Base-by-base conservation (phyloP, 257 asterid genomes). In the Cruciata laevipes region DNA sequence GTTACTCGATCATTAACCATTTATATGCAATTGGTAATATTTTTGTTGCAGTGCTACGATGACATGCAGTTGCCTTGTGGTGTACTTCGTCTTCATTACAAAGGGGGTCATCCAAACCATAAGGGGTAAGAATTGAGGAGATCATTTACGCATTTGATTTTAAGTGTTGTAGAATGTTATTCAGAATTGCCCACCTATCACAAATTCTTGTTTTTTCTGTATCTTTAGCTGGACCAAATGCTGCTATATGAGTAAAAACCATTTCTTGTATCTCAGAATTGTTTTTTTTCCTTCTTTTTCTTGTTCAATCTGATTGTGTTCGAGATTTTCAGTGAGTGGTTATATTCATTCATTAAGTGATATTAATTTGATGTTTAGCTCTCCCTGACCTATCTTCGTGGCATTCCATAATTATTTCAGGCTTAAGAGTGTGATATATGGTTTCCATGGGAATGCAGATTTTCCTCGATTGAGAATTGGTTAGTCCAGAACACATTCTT, bases 51-150 rank as follows among this genome's bases (percentile, higher is more conserved):
- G 98, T 79, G 86, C 81, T 96, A 93, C 21, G 97, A 88, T 79
- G 99, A 93, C 85, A 90, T 86, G 99, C 82, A 77, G 78, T 84
- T 93, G 60, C 97, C 96, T 63, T 88, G 99, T 62, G 99, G 97
- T 58, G 95, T 90, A 32, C 97, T 93, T 80, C 97, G 99, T 76
- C 96, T 93, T 67, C 77, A 85, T 75, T 80, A 87, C 53, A 72
- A 78, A 65, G 96, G 94, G 68, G 83, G 86, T 71, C 96, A 89
- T 81, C 89, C 88, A 73, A 69, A 94, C 68, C 99, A 93, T 67
- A 88, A 90, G 3, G 99, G 99, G 99, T 92, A 86, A 70, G 81
- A 68, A 8, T n/a, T 52, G 30, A 66, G 31, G 61, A 71, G 64
- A 27, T 33, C 8, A 65, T 61, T 72, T 6, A 23, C 61, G 21